These are phyloP conservation scores for Persicaria maculosa DNA, from an alignment of 148 eudicot species.

Conservation along the genomic window DNA sequence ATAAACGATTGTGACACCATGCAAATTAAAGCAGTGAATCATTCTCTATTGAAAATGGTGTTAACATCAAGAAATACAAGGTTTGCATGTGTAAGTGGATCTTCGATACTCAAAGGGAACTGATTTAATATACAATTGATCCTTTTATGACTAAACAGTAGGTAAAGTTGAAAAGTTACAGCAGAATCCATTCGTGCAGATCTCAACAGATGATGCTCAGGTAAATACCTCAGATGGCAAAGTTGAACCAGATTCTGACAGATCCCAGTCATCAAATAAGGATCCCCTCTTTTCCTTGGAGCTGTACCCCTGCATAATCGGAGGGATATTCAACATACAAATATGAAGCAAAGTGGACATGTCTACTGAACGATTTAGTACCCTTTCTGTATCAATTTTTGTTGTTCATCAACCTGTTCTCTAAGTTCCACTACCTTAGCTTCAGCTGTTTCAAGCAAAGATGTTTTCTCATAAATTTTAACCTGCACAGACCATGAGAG, in stretches of 20 bases:
- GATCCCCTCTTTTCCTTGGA: constrained; percentile 76
- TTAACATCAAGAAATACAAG: background rate
- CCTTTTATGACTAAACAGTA: background rate
- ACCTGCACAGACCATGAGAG: constrained; percentile 36
- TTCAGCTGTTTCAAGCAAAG: constrained; percentile 83
- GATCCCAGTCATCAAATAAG: constrained; percentile 88
- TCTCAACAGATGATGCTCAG: background rate
- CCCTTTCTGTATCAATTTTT: constrained; percentile 63
- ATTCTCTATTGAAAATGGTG: too few species aligned
- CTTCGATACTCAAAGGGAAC: background rate
- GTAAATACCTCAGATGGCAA: constrained; percentile 59
- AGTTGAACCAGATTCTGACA: constrained; percentile 74
- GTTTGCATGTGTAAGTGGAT: background rate
- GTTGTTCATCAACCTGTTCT: constrained; percentile 68
- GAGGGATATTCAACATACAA: background rate
- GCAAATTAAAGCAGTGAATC: background rate
- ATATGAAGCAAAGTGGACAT: background rate
- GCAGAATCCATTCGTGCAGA: background rate
- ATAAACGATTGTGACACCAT: background rate
- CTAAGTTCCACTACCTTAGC: constrained; percentile 58
- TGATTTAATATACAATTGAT: background rate
- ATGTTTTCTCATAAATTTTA: constrained; percentile 71
- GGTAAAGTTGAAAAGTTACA: background rate
- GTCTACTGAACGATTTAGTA: background rate
- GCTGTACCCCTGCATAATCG: constrained; percentile 63